A percentile compares a stretch with the other conserved stretches of the same genome.
Evolutionary conservation across 1,284 basidiomycete genomes (phyloP).

Genomic region (Melampsora americana): DNA sequence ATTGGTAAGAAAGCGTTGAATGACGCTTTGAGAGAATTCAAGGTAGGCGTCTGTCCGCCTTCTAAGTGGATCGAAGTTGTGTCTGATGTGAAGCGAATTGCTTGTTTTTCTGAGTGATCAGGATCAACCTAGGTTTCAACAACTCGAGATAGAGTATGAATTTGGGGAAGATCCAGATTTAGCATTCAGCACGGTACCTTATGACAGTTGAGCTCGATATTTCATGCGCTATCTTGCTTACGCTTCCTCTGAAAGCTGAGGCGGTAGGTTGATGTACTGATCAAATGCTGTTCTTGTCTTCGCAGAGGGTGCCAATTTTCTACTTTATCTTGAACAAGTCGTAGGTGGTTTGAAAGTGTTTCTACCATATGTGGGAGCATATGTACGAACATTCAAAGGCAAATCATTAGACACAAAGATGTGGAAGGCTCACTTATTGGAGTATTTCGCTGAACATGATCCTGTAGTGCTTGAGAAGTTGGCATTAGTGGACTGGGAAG

Average conservation of each 20-base stretch:
- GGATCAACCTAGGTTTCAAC: slow-evolving; percentile 68
- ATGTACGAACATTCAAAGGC: slow-evolving; percentile 66
- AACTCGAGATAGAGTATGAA: slow-evolving; percentile 78
- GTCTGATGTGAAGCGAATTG: slow-evolving; percentile 41
- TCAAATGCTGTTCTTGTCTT: background rate
- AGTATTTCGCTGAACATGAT: slow-evolving; percentile 64
- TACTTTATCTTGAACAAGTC: slow-evolving; percentile 66
- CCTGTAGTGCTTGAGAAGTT: slow-evolving; percentile 69
- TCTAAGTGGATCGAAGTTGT: slow-evolving; percentile 55
- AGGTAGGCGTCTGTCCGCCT: slow-evolving; percentile 3
- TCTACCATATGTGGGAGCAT: slow-evolving; percentile 50
- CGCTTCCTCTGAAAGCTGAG: slow-evolving; percentile 65
- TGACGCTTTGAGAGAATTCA: slow-evolving; percentile 65
- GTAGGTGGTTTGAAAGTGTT: slow-evolving; percentile 77
- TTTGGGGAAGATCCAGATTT: slow-evolving; percentile 66
- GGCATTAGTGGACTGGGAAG: slow-evolving; percentile 74
- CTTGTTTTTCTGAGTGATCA: slow-evolving; percentile 9
- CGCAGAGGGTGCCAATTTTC: slow-evolving; percentile 64
- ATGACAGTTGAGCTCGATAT: slow-evolving; percentile 37
- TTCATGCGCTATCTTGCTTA: slow-evolving; percentile 63
- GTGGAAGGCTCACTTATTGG: slow-evolving; percentile 80
- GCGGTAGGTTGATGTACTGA: background rate
- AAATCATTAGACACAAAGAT: slow-evolving; percentile 81
- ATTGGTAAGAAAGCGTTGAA: slow-evolving; percentile 71
- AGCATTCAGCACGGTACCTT: slow-evolving; percentile 49